phyloP scores from a whole-genome alignment of 768 basidiomycete genomes.

The Lactarius deliciosus region DNA sequence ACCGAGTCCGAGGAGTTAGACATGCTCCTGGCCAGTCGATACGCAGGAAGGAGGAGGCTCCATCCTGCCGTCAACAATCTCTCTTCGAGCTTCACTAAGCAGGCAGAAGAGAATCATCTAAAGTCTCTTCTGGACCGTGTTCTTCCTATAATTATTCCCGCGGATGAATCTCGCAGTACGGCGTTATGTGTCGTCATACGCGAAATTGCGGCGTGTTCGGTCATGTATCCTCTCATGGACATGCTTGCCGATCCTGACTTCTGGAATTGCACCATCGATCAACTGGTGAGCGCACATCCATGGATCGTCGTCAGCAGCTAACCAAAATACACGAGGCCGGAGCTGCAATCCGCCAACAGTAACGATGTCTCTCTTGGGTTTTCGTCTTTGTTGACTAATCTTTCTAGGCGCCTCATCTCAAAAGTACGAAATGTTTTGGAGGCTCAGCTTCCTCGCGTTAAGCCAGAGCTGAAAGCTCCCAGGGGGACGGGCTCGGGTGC shows the following conservation, averaged over 20 bases:
- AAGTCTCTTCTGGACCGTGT: conserved; percentile 66
- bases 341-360: conserved; percentile 71
- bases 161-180: conserved; percentile 67
- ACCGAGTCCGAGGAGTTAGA: conserved; percentile 92
- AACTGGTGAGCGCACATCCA: conserved; percentile 63
- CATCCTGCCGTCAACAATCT: conserved; percentile 88
- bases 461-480: conserved; percentile 43
- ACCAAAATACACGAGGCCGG: conserved; percentile 46
- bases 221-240: conserved; percentile 86
- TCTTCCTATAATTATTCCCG: conserved; percentile 72
- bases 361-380: conserved; percentile 44
- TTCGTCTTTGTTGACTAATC: conserved; percentile 15
- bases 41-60: conserved; percentile 67
- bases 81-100: conserved; percentile 84
- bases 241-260: conserved; percentile 96
- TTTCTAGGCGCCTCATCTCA: conserved; percentile 71
- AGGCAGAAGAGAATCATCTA: conserved; percentile 87
- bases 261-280: conserved; percentile 92
- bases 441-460: conserved; percentile 65
- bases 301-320: not conserved
- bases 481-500: conserved; percentile 41
- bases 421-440: conserved; percentile 85
- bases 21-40: conserved; percentile 78
- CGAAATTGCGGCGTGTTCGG: conserved; percentile 80
- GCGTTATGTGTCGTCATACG: conserved; percentile 71